These are phyloP conservation scores for Oryza nivara DNA, from an alignment of 176 grass and related monocot species.

Conservation along the genomic window DNA sequence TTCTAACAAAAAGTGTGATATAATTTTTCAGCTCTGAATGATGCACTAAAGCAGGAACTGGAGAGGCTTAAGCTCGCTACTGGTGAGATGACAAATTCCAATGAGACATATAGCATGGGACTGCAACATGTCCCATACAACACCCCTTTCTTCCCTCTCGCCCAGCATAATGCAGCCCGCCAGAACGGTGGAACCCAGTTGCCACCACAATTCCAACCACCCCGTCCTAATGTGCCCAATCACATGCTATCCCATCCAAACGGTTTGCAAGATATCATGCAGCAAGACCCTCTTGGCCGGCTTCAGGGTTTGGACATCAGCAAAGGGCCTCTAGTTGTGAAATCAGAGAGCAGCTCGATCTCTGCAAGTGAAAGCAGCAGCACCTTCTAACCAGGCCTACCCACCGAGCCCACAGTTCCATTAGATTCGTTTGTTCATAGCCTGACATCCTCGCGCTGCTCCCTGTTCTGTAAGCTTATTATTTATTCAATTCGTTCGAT, in stretches of 20 bases:
- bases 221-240: slow-evolving; percentile 56
- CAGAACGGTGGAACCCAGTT: slow-evolving; percentile 57
- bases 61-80: slow-evolving; percentile 93
- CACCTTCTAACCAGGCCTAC: slow-evolving; percentile 72
- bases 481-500: slow-evolving; percentile 85
- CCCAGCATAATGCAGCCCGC: slow-evolving; percentile 60
- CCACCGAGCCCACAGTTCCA: slow-evolving; percentile 40
- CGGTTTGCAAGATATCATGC: slow-evolving; percentile 77
- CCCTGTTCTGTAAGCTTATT: slow-evolving; percentile 56
- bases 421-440: slow-evolving; percentile 82
- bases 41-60: slow-evolving; percentile 91
- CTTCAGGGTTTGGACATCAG: slow-evolving; percentile 87
- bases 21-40: slow-evolving; percentile 82
- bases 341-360: slow-evolving; percentile 84
- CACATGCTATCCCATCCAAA: slow-evolving; percentile 62
- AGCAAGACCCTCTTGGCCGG: slow-evolving; percentile 69
- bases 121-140: slow-evolving; percentile 75
- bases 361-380: slow-evolving; percentile 87
- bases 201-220: slow-evolving; percentile 60
- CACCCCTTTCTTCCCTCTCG: slow-evolving; percentile 69
- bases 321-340: slow-evolving; percentile 70
- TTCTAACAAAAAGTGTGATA: slow-evolving; percentile 14
- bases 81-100: slow-evolving; percentile 71
- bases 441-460: slow-evolving; percentile 62
- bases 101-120: slow-evolving; percentile 73